Evolutionary conservation across 2,329 filamentous ascomycete genomes (phyloP), one percentile per base, ranked within the genome.

Genomic region (Septoria linicola): DNA sequence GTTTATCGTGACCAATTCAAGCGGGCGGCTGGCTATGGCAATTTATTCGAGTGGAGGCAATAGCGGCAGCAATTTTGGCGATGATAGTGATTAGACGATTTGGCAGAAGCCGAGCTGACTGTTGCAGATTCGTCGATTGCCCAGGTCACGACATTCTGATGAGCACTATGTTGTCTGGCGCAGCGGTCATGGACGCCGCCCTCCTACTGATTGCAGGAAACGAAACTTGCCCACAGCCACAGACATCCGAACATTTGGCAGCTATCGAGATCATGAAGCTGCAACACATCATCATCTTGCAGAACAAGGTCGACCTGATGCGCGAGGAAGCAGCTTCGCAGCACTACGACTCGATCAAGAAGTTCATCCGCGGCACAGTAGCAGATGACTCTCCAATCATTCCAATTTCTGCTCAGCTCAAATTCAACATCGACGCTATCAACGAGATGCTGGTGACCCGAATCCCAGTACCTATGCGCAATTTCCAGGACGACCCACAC

Each of bases 251-350:
- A 77, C 93, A 99, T 80, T 80, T 99, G 78, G 93, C 93, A 61
- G 93, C 93, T 61, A 97, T 99, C 69, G 93, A 99, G 75, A 99
- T 99, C 71, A 99, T 99, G 93, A 99, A 99, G 81, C 83, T 99
- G 59, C 90, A 95, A 73, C 95, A 99, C 77, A 96, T 99, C 74
- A 96, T 99, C 72, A 97, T 99, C 68, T 83, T 99, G 53, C 93
- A 99, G 76, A 99, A 99, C 80, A 99, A 99, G 82, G 93, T 99
- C 67, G 93, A 99, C 71, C 76, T 99, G 64, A 97, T 99, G 90
- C 83, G 90, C 65, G 89, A 96, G 79, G 92, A 97, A 70, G 89
- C 87, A 57, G 93, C 95, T 41, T 82, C 89, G 68, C 83, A 92
- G 68, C 93, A 99, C 74, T 93, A 96, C 78, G 86, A 96, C 73